phyloP scores from a whole-genome alignment of 2,329 filamentous ascomycete species.

The Cyphellophora europaea region DNA sequence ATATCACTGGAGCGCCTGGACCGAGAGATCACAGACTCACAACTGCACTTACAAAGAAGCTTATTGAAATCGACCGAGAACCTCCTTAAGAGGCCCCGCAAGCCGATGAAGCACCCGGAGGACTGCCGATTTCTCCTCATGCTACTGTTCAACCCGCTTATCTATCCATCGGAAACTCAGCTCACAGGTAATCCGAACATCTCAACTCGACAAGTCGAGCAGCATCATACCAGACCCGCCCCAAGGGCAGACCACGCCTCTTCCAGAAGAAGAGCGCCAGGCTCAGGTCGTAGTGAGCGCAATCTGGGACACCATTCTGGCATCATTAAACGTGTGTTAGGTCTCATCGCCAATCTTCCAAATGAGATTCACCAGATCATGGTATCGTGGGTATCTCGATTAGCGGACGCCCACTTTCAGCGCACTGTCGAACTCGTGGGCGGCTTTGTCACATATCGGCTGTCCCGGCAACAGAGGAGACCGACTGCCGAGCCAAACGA shows the following conservation, averaged over 20 bases:
- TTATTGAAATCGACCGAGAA: constrained; percentile 71
- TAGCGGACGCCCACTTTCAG: constrained; percentile 58
- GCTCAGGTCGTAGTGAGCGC: constrained; percentile 20
- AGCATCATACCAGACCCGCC: no score
- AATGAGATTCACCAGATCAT: constrained; percentile 68
- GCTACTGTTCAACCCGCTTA: constrained; percentile 66
- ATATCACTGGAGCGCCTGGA: constrained; percentile 27
- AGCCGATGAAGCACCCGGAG: constrained; percentile 56
- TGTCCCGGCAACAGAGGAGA: constrained; percentile 59
- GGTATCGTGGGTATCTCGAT: constrained; percentile 67
- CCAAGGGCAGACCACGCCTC: no score
- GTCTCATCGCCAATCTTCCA: constrained; percentile 66
- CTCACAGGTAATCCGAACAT: background rate
- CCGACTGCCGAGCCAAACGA: constrained; percentile 44
- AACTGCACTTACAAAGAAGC: constrained; percentile 58
- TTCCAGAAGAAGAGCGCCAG: constrained; percentile 7
- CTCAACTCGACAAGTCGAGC: no score
- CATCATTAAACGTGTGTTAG: constrained; percentile 75
- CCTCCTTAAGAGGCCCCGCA: constrained; percentile 68
- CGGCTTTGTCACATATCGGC: constrained; percentile 71
- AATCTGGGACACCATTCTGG: constrained; percentile 63
- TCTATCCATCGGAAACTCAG: constrained; percentile 29
- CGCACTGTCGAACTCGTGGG: constrained; percentile 67
- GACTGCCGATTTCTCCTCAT: constrained; percentile 72
- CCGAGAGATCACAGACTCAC: constrained; percentile 48